Evolutionary conservation across 2,329 filamentous ascomycete genomes (phyloP), one percentile per base, ranked within the genome.

Genomic region (Beauveria scarabaeidicola): DNA sequence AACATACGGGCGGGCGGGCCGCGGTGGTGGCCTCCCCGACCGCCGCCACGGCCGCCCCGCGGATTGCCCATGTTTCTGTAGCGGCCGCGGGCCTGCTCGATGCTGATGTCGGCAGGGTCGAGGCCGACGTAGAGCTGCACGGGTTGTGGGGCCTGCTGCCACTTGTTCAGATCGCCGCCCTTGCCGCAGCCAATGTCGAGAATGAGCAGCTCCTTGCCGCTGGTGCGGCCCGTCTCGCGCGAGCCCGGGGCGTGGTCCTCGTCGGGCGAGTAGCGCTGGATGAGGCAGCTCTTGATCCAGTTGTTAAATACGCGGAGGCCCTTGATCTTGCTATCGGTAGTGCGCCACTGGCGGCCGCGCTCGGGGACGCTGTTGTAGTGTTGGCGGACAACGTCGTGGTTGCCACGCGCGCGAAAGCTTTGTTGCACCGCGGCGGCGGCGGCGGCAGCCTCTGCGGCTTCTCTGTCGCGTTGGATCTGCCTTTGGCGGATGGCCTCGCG

Each of bases 321-420:
- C 75, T 95, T 96, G 78, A 99, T 99, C 68, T 90, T 88, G 73
- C 90, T 96, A 68, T 96, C 91, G 7, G 91, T 96, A 71, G 89
- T 91, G 53, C 94, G 85, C 93, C 94, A 99, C 69, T 97, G 91
- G 58, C 93, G 85, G 13, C 94, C 94, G 32, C 92, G 85, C 76
- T 99, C 89, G 0, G 93, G 93, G 0, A 97, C 93, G 41, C 89
- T 87, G 74, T 99, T 99, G 80, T 99, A 99, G 74, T 97, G 93
- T 65, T 96, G 87, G 54, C 87, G 85, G 52, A 97, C 94, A 8
- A 96, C 87, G 68, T 97, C 91, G 66, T 92, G 86, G 47, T 86
- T 86, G 53, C 86, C 76, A 38, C 77, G 75, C 47, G 74, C 73
- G 47, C 76, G 73, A 54, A 74, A 73, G 11, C 73, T 69, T 58